phyloP scores from a whole-genome alignment of 371 early-diverging fungal genomes.

The Mucor mucedo region DNA sequence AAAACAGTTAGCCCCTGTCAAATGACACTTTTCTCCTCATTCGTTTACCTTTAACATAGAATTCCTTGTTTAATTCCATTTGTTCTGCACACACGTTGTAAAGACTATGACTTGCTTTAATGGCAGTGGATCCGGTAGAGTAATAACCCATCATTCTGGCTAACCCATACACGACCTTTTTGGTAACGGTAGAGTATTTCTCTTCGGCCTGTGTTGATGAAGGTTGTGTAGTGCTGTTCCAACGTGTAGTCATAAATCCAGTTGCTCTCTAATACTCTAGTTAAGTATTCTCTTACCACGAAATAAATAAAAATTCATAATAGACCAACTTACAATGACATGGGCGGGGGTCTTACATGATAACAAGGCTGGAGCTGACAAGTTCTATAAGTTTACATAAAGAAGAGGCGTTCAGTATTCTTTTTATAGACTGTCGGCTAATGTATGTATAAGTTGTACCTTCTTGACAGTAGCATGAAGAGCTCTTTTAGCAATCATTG shows the following conservation, averaged over 20 bases:
- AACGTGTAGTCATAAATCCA: constrained; percentile 6
- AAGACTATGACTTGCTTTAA: constrained; percentile 58
- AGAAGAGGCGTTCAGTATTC: no score
- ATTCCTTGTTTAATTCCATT: constrained; percentile 57
- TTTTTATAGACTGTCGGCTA: no score
- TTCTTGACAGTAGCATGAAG: neutral
- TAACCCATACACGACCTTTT: constrained; percentile 51
- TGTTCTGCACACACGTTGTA: constrained; percentile 61
- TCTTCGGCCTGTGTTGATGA: neutral
- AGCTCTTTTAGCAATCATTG: constrained; percentile 10
- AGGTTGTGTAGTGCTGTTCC: constrained; percentile 8
- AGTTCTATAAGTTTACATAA: neutral
- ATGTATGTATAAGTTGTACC: neutral
- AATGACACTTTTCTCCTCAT: neutral
- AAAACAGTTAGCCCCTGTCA: constrained; percentile 8
- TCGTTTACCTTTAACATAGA: constrained; percentile 55
- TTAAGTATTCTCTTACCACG: neutral
- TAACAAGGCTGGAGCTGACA: constrained; percentile 8
- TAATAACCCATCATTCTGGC: constrained; percentile 63
- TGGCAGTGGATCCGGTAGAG: constrained; percentile 60
- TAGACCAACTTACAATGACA: constrained; percentile 11
- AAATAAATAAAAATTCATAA: neutral
- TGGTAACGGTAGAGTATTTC: constrained; percentile 47
- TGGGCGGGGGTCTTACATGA: constrained; percentile 20
- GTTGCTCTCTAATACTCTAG: constrained; percentile 11